Conservation (phyloP, 805 yeast genomes). For the Cyberlindnera xishuangbannaensis region DNA sequence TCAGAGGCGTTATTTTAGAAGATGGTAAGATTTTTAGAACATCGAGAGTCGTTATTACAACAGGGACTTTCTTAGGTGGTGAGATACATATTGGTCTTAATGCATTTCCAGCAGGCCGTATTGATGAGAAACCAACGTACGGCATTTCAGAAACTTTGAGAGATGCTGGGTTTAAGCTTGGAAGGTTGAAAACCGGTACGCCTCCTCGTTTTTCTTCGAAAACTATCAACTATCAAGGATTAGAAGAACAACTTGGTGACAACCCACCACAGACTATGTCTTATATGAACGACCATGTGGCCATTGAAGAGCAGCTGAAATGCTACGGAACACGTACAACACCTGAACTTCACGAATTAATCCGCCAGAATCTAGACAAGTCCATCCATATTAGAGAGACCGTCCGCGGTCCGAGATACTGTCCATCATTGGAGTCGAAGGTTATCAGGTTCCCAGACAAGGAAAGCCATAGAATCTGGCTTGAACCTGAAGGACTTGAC, state of each 20-base stretch:
- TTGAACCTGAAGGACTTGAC: conserved; percentile 93
- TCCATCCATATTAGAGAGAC: conserved; percentile 90
- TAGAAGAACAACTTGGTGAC: conserved; percentile 76
- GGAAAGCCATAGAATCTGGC: conserved; percentile 77
- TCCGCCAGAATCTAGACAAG: conserved; percentile 66
- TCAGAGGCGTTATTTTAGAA: conserved; percentile 69
- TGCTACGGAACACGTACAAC: conserved; percentile 83
- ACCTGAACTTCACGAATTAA: conserved; percentile 60
- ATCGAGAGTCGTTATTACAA: conserved; percentile 75
- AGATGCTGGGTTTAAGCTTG: conserved; percentile 75
- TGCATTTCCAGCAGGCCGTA: conserved; percentile 83
- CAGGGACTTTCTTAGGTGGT: conserved; percentile 93
- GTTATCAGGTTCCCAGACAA: conserved; percentile 75
- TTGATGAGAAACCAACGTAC: conserved; percentile 87
- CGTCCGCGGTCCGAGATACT: conserved; percentile 93
- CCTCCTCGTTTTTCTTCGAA: conserved; percentile 81
- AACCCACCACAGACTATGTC: conserved; percentile 88
- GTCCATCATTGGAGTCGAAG: conserved; percentile 95
- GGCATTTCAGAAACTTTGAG: conserved; percentile 78
- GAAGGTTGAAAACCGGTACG: conserved; percentile 93
- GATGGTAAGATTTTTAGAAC: conserved; percentile 59
- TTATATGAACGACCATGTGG: conserved; percentile 64
- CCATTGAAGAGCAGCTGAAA: conserved; percentile 51
- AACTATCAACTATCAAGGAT: conserved; percentile 60
- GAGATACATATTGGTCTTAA: conserved; percentile 89